phyloP scores from a whole-genome alignment of 1,284 basidiomycete species.

The Trametes versicolor region DNA sequence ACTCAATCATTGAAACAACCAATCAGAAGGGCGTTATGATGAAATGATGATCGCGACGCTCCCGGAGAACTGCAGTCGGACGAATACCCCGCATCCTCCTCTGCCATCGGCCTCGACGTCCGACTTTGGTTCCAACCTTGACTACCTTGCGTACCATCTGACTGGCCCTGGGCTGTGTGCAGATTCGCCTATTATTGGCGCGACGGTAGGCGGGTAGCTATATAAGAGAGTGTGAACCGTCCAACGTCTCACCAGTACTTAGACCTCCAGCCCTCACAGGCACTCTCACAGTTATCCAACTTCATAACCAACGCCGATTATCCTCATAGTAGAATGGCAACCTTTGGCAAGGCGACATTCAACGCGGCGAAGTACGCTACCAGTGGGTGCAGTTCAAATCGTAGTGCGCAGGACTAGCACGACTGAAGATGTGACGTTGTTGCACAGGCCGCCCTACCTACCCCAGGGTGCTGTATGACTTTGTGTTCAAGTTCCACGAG shows the following conservation, averaged over 20 bases:
- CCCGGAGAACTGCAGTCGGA: constrained; percentile 9
- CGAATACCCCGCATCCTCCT: constrained; percentile 10
- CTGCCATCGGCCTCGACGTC: constrained; percentile 17
- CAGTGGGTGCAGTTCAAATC: constrained; percentile 24
- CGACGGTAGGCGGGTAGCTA: too few relatives aligned
- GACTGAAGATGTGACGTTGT: not conserved
- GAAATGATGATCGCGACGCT: too few relatives aligned
- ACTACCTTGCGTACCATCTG: not conserved
- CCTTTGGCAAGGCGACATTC: constrained; percentile 72
- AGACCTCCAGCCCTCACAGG: too few relatives aligned
- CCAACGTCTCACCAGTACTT: too few relatives aligned
- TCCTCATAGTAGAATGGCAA: constrained; percentile 61
- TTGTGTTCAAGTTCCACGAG: constrained; percentile 67
- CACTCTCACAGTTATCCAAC: too few relatives aligned
- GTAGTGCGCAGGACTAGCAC: not conserved
- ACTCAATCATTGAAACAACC: too few relatives aligned
- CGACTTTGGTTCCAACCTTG: not conserved
- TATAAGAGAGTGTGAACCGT: too few relatives aligned
- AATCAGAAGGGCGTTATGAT: too few relatives aligned
- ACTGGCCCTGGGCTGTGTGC: not conserved
- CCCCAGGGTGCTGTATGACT: constrained; percentile 68
- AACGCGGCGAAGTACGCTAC: constrained; percentile 72
- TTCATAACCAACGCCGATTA: not conserved
- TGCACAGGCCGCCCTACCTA: constrained; percentile 65
- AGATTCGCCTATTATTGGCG: too few relatives aligned